A percentile compares a stretch with the other conserved stretches of the same genome.
phyloP scores from a whole-genome alignment of 139 green algal genomes.

The Chlorella sp. region DNA sequence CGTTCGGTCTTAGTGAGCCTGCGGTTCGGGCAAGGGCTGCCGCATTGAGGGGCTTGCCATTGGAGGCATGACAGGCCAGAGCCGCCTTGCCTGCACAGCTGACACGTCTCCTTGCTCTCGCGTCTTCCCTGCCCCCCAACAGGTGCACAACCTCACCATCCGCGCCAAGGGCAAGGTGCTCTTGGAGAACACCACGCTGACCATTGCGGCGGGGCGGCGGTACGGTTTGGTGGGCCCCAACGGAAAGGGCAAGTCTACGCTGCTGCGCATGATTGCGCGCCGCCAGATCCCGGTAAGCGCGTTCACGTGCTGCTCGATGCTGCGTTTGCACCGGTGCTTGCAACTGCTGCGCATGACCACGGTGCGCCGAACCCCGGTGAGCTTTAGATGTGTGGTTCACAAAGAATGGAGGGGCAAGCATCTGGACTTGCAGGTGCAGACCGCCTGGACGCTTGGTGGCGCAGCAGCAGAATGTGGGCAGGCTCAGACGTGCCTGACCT shows the following conservation, averaged over 20 bases:
- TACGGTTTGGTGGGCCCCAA: slow-evolving; percentile 91
- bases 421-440: no score
- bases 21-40: neutral
- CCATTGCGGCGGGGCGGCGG: slow-evolving; percentile 86
- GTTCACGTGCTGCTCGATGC: no score
- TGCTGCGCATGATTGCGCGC: slow-evolving; percentile 94
- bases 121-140: neutral
- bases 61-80: slow-evolving; percentile 76
- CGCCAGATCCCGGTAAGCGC: slow-evolving; percentile 90
- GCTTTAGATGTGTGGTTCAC: no score
- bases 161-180: slow-evolving; percentile 97
- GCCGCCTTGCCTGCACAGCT: slow-evolving; percentile 95
- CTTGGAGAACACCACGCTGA: slow-evolving; percentile 92
- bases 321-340: no score
- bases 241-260: slow-evolving; percentile 96
- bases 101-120: slow-evolving; percentile 71
- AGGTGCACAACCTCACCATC: slow-evolving; percentile 97
- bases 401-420: no score
- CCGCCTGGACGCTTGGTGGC: no score
- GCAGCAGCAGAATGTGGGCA: no score
- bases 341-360: no score
- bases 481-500: no score
- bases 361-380: no score
- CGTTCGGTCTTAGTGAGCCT: no score
- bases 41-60: neutral